Conservation (phyloP, 768 basidiomycete species). For the Albatrellus ellisii region DNA sequence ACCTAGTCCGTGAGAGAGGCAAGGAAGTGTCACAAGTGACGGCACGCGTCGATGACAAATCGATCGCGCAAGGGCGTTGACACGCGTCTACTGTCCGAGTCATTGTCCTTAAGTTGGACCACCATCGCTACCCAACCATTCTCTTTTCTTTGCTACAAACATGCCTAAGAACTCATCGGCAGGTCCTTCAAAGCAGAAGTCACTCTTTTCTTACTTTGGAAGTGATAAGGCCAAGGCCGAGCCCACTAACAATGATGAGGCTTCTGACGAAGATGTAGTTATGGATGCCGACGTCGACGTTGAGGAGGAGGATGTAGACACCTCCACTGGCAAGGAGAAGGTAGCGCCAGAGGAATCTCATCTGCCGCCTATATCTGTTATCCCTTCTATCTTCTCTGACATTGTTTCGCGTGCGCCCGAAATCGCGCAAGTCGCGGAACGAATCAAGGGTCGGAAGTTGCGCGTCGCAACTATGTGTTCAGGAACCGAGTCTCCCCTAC, state of each 20-base stretch:
- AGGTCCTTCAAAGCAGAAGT: too few species aligned
- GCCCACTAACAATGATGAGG: constrained; percentile 6
- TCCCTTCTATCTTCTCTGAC: constrained; percentile 65
- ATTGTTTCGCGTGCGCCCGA: constrained; percentile 52
- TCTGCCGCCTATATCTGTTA: constrained; percentile 65
- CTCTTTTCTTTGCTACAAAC: too few species aligned
- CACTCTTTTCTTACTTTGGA: too few species aligned
- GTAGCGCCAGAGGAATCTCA: constrained; percentile 42
- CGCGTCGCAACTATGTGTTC: constrained; percentile 97
- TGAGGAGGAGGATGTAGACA: constrained; percentile 19
- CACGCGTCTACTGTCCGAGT: too few species aligned
- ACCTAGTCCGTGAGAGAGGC: too few species aligned
- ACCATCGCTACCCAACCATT: too few species aligned
- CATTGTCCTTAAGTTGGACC: too few species aligned
- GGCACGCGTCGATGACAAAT: too few species aligned
- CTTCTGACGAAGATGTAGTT: constrained; percentile 17
- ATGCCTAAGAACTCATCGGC: too few species aligned
- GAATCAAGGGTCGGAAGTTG: constrained; percentile 65
- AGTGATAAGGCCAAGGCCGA: constrained; percentile 4
- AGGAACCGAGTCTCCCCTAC: constrained; percentile 88
- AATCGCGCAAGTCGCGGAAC: constrained; percentile 53
- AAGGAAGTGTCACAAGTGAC: too few species aligned
- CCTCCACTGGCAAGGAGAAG: constrained; percentile 23
- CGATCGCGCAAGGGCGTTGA: too few species aligned
- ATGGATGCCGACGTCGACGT: not conserved